phyloP scores from a whole-genome alignment of 2,329 filamentous ascomycete genomes.

The Talaromyces sp. region DNA sequence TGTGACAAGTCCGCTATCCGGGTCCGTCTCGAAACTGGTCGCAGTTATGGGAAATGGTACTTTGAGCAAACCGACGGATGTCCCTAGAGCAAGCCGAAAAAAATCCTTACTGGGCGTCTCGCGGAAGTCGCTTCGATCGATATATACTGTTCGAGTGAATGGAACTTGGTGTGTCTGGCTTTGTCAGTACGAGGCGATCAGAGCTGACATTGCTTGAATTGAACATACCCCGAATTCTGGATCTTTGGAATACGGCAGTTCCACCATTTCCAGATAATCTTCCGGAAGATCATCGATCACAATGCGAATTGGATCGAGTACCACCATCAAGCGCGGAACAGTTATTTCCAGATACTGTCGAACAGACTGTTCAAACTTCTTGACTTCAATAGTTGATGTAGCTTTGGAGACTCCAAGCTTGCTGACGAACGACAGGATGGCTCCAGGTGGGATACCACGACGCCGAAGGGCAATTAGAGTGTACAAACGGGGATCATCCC shows the following conservation, averaged over 20 bases:
- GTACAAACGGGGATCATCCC: conserved; percentile 89
- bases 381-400: conserved; percentile 72
- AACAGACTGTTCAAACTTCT: conserved; percentile 80
- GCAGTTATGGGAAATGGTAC: conserved; percentile 67
- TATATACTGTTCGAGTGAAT: conserved; percentile 77
- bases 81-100: conserved; percentile 72
- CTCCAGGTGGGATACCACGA: conserved; percentile 81
- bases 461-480: conserved; percentile 80
- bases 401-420: conserved; percentile 88
- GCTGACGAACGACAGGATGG: conserved; percentile 83
- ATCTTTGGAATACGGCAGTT: conserved; percentile 76
- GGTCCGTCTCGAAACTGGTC: conserved; percentile 65
- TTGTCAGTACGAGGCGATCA: not conserved
- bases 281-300: conserved; percentile 75
- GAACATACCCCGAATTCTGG: conserved; percentile 46
- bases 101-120: conserved; percentile 69
- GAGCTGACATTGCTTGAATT: not conserved
- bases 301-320: conserved; percentile 80
- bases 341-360: conserved; percentile 82
- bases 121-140: conserved; percentile 76
- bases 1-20: conserved; percentile 60
- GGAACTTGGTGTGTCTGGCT: conserved; percentile 50
- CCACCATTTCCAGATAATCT: conserved; percentile 61
- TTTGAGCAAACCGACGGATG: conserved; percentile 70
- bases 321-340: conserved; percentile 83